Base-by-base conservation (phyloP, 257 asterid genomes). In the Solanum piurae region DNA sequence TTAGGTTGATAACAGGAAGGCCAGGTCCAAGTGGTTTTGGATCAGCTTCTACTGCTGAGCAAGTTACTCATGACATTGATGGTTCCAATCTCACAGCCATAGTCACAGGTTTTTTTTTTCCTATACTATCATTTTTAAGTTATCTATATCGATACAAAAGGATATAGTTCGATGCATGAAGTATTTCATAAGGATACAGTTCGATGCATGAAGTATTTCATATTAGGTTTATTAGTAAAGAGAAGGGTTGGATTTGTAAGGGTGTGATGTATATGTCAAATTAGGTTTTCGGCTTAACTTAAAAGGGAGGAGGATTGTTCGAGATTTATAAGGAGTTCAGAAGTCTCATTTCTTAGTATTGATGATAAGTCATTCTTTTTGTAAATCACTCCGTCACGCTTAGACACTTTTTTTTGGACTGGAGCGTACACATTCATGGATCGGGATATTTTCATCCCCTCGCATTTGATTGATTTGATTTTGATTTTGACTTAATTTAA, bases 21-120 rank as follows among this genome's bases (percentile, higher is more conserved):
- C 87, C 92, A 27, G 99, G 98, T 42, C 92, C 93, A 20, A 94
- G 94, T 84, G 97, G 98, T 0, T 96, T 95, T 74, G 98, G 99
- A 62, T 96, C 96, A 23, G 90, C 93, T 87, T 93, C 99, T 7
- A 95, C 97, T 3, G 99, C 99, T 33, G 96, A 94, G 62, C 90
- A 93, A 31, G 98, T 94, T 27, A 92, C 97, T 4, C 87, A 91
- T 25, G 96, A 92, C 83, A 88, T 93, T 62, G 95, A 96, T 89
- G 98, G 95, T 38, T 20, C 93, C 31, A 79, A 84, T 86, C 97
- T 94, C 90, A 96, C 97, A 25, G 85, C 85, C 40, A 79, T 79
- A 44, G 66, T 79, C 18, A 79, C 85, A 44, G 66, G 85, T 74
- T 36, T 72, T 27, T 72, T 27, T 4, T 1, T 1, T 46, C 10